Evolutionary conservation across 1,139 yeast species (phyloP).

Genomic region (Kazachstania sp.): DNA sequence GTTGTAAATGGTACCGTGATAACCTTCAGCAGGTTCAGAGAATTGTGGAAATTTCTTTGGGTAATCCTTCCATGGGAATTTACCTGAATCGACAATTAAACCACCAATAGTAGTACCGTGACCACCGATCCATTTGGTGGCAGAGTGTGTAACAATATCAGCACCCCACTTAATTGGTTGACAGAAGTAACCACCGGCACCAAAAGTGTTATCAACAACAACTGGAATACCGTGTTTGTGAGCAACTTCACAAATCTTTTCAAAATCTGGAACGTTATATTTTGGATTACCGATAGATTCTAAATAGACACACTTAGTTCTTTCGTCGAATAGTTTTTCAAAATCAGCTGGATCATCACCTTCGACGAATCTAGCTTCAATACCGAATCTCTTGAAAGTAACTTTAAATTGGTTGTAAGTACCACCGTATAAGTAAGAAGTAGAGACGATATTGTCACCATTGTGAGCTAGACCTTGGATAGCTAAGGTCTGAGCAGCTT

Average conservation of each 20-base stretch:
- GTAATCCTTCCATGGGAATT: constrained; percentile 81
- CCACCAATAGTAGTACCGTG: constrained; percentile 97
- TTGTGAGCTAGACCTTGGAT: constrained; percentile 73
- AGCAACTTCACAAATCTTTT: constrained; percentile 63
- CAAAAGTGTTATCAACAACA: constrained; percentile 94
- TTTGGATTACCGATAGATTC: constrained; percentile 94
- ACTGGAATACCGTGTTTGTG: constrained; percentile 86
- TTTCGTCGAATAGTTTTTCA: constrained; percentile 65
- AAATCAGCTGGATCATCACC: constrained; percentile 70
- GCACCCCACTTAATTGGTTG: constrained; percentile 87
- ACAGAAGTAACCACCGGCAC: constrained; percentile 88
- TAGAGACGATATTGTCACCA: constrained; percentile 84
- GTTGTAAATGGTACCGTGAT: constrained; percentile 77
- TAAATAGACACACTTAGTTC: constrained; percentile 80
- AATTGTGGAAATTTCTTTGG: constrained; percentile 88
- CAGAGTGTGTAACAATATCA: constrained; percentile 78
- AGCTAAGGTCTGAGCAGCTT: constrained; percentile 87
- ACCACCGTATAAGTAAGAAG: constrained; percentile 91
- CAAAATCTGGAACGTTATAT: constrained; percentile 88
- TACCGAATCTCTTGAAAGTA: constrained; percentile 79
- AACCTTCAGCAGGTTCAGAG: constrained; percentile 83
- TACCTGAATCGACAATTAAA: constrained; percentile 80
- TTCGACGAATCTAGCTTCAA: constrained; percentile 72
- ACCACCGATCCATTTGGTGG: constrained; percentile 98
- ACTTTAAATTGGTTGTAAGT: constrained; percentile 93